A percentile compares a stretch with the other conserved stretches of the same genome.
These are phyloP conservation scores for Porcisia hertigi DNA, from an alignment of 208 protist species.

Conservation along the genomic window DNA sequence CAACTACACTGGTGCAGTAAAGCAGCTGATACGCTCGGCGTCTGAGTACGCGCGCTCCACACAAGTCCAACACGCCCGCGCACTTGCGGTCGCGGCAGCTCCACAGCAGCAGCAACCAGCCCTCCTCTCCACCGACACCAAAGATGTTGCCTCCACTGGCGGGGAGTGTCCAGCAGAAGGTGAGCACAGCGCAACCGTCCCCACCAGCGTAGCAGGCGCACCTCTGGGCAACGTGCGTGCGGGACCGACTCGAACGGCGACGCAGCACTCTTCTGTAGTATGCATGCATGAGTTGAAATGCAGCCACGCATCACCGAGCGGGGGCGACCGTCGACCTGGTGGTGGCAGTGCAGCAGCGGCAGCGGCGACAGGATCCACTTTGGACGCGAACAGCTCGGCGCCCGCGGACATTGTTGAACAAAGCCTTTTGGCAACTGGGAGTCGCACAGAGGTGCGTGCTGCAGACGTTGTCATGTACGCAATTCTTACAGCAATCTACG, in stretches of 20 bases:
- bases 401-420: constrained; percentile 2
- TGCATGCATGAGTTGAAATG: constrained; percentile 16
- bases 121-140: not conserved
- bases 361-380: not conserved
- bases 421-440: constrained; percentile 18
- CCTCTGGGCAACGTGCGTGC: not conserved
- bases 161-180: not conserved
- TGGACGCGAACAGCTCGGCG: not conserved
- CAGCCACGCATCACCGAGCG: not conserved
- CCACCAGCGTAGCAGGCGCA: not conserved
- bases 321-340: constrained; percentile 12
- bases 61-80: constrained; percentile 25
- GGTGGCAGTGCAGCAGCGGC: not conserved
- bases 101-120: constrained; percentile 7
- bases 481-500: constrained; percentile 32
- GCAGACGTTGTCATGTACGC: constrained; percentile 39
- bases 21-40: constrained; percentile 14
- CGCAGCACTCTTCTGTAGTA: constrained; percentile 6
- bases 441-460: constrained; percentile 23
- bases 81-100: constrained; percentile 11
- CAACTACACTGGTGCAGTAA: constrained; percentile 30
- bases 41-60: constrained; percentile 32
- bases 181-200: constrained; percentile 1
- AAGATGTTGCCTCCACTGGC: not conserved
- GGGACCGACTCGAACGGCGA: constrained; percentile 6